phyloP scores from a whole-genome alignment of 257 asterid species.

The Cynanchum wilfordii region DNA sequence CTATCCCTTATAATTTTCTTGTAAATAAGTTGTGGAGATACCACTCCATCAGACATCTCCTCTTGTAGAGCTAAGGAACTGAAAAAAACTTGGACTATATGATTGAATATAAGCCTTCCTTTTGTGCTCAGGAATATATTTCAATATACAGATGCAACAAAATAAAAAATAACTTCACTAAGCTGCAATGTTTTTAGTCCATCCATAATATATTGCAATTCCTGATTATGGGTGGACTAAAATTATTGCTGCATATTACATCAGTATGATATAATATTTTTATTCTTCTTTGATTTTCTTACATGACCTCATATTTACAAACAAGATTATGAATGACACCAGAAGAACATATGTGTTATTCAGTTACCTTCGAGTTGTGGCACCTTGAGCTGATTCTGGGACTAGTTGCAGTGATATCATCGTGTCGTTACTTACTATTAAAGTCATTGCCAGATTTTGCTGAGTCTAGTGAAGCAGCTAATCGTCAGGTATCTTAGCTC shows the following conservation, averaged over 20 bases:
- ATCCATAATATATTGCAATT: no score
- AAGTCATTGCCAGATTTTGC: constrained; percentile 83
- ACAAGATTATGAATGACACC: not conserved
- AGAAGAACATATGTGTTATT: constrained; percentile 15
- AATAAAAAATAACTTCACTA: not conserved
- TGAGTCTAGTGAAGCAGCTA: constrained; percentile 78
- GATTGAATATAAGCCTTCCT: not conserved
- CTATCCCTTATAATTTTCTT: constrained; percentile 5
- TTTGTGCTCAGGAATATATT: not conserved
- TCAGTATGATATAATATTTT: not conserved
- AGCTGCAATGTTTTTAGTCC: not conserved
- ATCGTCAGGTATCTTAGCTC: constrained; percentile 47
- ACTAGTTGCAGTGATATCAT: constrained; percentile 61
- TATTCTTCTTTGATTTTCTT: not conserved
- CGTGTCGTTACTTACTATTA: constrained; percentile 62
- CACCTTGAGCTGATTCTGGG: constrained; percentile 71
- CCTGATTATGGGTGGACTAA: no score
- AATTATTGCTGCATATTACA: not conserved
- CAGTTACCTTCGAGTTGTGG: constrained; percentile 69
- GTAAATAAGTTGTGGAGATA: not conserved
- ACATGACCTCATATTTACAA: not conserved
- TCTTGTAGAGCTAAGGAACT: not conserved
- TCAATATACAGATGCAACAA: not conserved
- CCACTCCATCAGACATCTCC: not conserved
- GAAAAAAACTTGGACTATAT: not conserved